Evolutionary conservation across 441 rosid genomes (phyloP), one percentile per base, ranked within the genome.

Genomic region (Jatropha podagrica): DNA sequence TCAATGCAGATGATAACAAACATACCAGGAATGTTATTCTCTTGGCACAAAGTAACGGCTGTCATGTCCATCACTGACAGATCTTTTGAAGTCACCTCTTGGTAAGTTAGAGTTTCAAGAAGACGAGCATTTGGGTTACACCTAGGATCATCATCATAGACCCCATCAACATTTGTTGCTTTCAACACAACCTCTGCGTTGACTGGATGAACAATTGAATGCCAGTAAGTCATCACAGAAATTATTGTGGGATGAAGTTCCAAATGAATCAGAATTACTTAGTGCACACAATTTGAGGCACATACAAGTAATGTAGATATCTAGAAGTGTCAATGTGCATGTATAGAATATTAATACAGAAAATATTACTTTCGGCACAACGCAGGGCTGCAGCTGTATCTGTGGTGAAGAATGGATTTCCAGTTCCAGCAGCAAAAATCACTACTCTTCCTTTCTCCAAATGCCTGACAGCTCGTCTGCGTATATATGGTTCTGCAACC

Each of bases 51-150:
- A 65, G 99, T 93, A 77, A 92, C 85, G 78, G 99, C 98, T 51
- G 99, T 95, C 97, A 93, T 86, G 81, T 95, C 98, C 99, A 95
- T 95, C 12, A 95, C 98, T 0, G 95, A 93, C 72, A 95, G 94
- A 81, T 93, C 98, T 81, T 88, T 95, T 3, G 91, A 91, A 68
- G 90, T 90, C 78, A 95, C 95, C 75, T 95, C 98, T 0, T 91
- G 88, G 83, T 89, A 93, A 15, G 97, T 91, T 37, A 90, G 77
- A 54, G 93, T 81, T 40, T 93, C 90, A 27, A 84, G 93, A 65
- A 95, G 96, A 46, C 84, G 80, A 61, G 98, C 97, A 83, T 90
- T 86, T 61, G 96, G 97, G 81, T 95, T 93, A 66, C 46, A 4
- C 78, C 79, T 88, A 27, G 99, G 98, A 88, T 95, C 92, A 65